Conservation (phyloP, 129 eudicot species). For the Daucus carota region DH1_v3.0 NC_030386.2:3990001-3990500, state of each 20-base stretch:
- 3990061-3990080: too few relatives aligned
- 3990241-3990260: slow-evolving; percentile 68
- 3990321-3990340: not conserved
- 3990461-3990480: slow-evolving; percentile 88
- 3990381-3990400: not conserved
- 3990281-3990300: slow-evolving; percentile 38
- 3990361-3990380: not conserved
- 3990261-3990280: slow-evolving; percentile 81
- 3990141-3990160: slow-evolving; percentile 74
- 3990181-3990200: slow-evolving; percentile 87
- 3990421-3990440: slow-evolving; percentile 84
- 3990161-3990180: slow-evolving; percentile 86
- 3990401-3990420: slow-evolving; percentile 79
- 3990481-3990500: slow-evolving; percentile 95
- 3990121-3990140: slow-evolving; percentile 78
- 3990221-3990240: slow-evolving; percentile 98
- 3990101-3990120: not conserved
- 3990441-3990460: slow-evolving; percentile 77
- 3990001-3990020: not conserved
- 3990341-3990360: not conserved
- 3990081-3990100: not conserved
- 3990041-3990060: not conserved
- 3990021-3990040: not conserved
- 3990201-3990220: slow-evolving; percentile 75
- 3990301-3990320: not conserved